Base-by-base conservation (phyloP, 495 filamentous ascomycete species). In the Acidomyces sp. region DNA sequence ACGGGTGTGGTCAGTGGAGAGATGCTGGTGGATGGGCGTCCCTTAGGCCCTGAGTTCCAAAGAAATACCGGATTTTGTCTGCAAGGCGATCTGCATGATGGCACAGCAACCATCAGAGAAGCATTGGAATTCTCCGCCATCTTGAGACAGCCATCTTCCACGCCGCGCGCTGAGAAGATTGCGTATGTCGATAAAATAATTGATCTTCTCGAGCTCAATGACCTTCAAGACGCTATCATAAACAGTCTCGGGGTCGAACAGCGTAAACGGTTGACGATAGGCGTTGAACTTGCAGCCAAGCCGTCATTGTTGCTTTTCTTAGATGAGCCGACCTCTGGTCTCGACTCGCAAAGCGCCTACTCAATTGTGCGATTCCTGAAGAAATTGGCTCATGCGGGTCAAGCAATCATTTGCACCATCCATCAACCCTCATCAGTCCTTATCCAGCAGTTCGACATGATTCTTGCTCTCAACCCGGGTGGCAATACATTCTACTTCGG, bases 251-350 rank as follows among this genome's bases (percentile, higher is more conserved):
- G 69, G 41, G 80, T 81, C 19, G 77, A 80, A 55, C 73, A 79
- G 56, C 69, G 71, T 52, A 80, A 80, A 56, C 70, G 77, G 23
- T 66, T 93, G 2, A 94, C 87, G 1, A 94, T 96, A 41, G 87
- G 82, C 39, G 88, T 96, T 4, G 88, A 96, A 55, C 62, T 96
- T 1, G 87, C 83, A 2, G 85, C 87, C 4, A 86, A 86, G 53
- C 88, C 87, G 0, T 77, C 73, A 17, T 65, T 87, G 0, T 63
- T 92, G 19, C 67, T 90, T 5, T 90, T 90, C 69, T 64, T 90
- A 15, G 83, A 90, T 48, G 82, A 88, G 51, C 82, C 81, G 0
- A 84, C 80, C 4, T 78, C 75, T 36, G 87, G 87, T 38, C 71
- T 95, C 3, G 87, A 95, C 58, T 78, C 75, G 19, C 84, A 93